A percentile compares a stretch with the other conserved stretches of the same genome.
These are phyloP conservation scores for Echinosophora koreensis DNA, from an alignment of 306 rosid genomes.

Conservation along the genomic window DNA sequence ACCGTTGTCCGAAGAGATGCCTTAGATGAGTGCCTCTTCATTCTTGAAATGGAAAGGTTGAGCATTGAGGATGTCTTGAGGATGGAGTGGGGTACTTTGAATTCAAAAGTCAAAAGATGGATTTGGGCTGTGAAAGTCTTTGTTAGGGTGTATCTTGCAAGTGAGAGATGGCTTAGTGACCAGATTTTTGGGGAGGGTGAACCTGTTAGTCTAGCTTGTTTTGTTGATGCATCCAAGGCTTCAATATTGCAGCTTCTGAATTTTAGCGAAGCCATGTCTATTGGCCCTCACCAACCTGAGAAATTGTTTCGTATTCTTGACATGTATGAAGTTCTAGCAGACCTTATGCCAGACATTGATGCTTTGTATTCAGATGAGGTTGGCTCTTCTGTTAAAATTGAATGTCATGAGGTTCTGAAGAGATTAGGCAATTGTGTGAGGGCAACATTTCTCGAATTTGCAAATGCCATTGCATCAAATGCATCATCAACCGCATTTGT, in stretches of 20 bases:
- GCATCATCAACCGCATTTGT: constrained; percentile 64
- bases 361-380: constrained; percentile 67
- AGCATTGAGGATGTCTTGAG: constrained; percentile 88
- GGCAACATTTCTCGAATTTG: constrained; percentile 73
- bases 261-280: constrained; percentile 90
- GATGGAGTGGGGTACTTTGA: constrained; percentile 78
- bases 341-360: constrained; percentile 75
- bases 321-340: constrained; percentile 90
- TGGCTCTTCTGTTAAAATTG: constrained; percentile 72
- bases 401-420: constrained; percentile 75
- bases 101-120: constrained; percentile 86
- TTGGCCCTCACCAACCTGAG: constrained; percentile 92
- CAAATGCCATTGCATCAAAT: constrained; percentile 78
- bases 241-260: constrained; percentile 87
- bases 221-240: constrained; percentile 85
- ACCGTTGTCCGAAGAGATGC: constrained; percentile 75
- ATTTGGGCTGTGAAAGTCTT: constrained; percentile 84
- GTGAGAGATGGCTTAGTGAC: constrained; percentile 82
- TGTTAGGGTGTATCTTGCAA: constrained; percentile 82
- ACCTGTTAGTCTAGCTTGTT: constrained; percentile 60
- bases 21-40: constrained; percentile 76
- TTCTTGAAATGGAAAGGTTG: constrained; percentile 84
- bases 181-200: constrained; percentile 78
- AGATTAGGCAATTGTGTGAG: constrained; percentile 80
- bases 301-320: constrained; percentile 81